Evolutionary conservation across 2,329 filamentous ascomycete genomes (phyloP).

Genomic region (Aureobasidium sp.): DNA sequence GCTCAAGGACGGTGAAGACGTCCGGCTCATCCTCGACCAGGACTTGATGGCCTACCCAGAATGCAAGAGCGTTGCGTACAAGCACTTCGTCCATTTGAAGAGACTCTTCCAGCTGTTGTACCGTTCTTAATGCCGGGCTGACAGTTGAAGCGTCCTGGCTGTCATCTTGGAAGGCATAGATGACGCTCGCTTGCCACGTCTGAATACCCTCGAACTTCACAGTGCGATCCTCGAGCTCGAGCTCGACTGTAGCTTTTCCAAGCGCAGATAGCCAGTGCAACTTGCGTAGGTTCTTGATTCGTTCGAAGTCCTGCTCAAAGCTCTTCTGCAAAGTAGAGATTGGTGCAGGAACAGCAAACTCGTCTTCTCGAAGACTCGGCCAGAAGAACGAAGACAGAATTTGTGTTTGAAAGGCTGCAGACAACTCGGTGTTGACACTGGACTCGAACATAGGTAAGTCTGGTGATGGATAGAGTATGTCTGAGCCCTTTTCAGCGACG

Average conservation of each 20-base stretch:
- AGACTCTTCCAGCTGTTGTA: slow-evolving; percentile 39
- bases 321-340: slow-evolving; percentile 54
- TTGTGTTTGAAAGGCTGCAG: slow-evolving; percentile 58
- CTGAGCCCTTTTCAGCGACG: not conserved
- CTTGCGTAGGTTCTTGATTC: slow-evolving; percentile 73
- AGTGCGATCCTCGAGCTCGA: slow-evolving; percentile 74
- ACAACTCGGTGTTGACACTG: not conserved
- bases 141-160: slow-evolving; percentile 11
- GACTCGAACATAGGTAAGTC: slow-evolving; percentile 62
- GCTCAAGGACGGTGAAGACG: slow-evolving; percentile 61
- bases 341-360: slow-evolving; percentile 54
- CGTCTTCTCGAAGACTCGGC: slow-evolving; percentile 68
- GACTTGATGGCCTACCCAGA: slow-evolving; percentile 63
- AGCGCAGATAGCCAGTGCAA: slow-evolving; percentile 81
- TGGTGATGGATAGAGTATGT: slow-evolving; percentile 32
- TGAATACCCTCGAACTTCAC: slow-evolving; percentile 62
- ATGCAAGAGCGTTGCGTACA: slow-evolving; percentile 56
- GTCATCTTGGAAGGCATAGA: slow-evolving; percentile 65
- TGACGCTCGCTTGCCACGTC: slow-evolving; percentile 80
- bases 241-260: slow-evolving; percentile 68
- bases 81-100: slow-evolving; percentile 69
- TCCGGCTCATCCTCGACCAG: slow-evolving; percentile 47
- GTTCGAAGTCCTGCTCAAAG: slow-evolving; percentile 70
- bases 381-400: slow-evolving; percentile 91
- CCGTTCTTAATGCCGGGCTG: slow-evolving; percentile 26